Conservation (phyloP, 2,329 filamentous ascomycete genomes). For the Samsoniella hepiali region DNA sequence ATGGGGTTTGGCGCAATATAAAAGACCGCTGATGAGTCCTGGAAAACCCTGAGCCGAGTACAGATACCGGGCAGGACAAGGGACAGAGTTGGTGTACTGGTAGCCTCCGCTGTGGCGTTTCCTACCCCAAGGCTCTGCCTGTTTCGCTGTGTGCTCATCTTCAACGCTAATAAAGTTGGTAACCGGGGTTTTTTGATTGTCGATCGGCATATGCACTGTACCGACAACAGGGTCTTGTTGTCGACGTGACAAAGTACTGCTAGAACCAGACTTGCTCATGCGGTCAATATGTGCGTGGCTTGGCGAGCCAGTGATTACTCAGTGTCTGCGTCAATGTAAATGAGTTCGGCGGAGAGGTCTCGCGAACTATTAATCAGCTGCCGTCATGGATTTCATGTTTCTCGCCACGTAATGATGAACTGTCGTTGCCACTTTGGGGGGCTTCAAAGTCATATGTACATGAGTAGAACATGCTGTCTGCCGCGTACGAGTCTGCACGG, state of each 20-base stretch:
- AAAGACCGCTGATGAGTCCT: neutral
- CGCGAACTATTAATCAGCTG: neutral
- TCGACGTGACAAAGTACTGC: neutral
- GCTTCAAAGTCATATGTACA: neutral
- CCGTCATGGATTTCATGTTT: neutral
- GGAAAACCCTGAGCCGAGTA: neutral
- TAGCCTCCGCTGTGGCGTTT: conserved; percentile 11
- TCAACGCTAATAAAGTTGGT: neutral
- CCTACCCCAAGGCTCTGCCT: too few species aligned
- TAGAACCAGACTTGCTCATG: neutral
- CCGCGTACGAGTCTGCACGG: neutral
- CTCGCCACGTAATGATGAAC: neutral
- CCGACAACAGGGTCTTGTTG: neutral
- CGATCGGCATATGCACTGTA: conserved; percentile 12
- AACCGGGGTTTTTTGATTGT: neutral
- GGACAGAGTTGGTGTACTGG: neutral
- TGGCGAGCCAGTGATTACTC: neutral
- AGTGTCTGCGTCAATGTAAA: neutral
- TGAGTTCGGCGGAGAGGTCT: neutral
- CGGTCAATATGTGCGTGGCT: neutral
- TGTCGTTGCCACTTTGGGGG: neutral
- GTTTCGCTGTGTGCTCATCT: neutral
- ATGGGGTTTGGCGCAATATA: neutral
- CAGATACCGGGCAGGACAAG: neutral
- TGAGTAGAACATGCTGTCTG: too few species aligned